Evolutionary conservation across 2,329 filamentous ascomycete species (phyloP), one percentile per base, ranked within the genome.

Genomic region (Penicillium sp.): DNA sequence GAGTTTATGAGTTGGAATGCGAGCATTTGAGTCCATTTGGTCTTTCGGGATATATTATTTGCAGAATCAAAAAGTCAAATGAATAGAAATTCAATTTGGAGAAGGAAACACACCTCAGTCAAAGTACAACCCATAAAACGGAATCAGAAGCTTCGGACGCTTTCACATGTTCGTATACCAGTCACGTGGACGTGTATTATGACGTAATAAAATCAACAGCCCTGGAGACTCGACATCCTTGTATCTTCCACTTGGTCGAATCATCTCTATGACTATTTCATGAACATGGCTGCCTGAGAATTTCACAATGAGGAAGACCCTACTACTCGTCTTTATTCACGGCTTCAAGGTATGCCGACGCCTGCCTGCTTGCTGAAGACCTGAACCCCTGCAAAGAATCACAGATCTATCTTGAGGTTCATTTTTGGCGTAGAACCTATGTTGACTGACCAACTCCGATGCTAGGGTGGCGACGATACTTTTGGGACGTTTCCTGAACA

Each of bases 291-390:
- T 18, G 8, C 23, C n/a, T 45, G 18, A 32, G 21, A 10, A 32
- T 16, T 18, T 4, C 39, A 69, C 58, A 53, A 78, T 78, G 76
- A 73, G 69, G 57, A 79, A 77, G 59, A 77, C 75, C 55, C 63
- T 79, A 39, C 66, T 79, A 45, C 65, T 79, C 40, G 76, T 78
- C 45, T 79, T 78, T 55, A 77, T 79, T 31, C 77, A 79, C 55
- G 77, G 77, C 38, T 79, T 79, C 64, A 76, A 78, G 70, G 77
- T 79, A 62, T 38, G 67, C 34, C 15, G 21, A 31, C 50, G 15
- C 32, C 41, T 51, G 15, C 32, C 41, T 27, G 18, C 21, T 18
- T 27, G 25, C 16, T 55, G 31, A 27, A 27, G 15, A 18, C 31
- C 32, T 27, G 34, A 25, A 7, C 40, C 52, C 53, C 55, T 54